These are phyloP conservation scores for Malassezia sympodialis DNA, from an alignment of 1,284 basidiomycete genomes.

Conservation along the genomic window DNA sequence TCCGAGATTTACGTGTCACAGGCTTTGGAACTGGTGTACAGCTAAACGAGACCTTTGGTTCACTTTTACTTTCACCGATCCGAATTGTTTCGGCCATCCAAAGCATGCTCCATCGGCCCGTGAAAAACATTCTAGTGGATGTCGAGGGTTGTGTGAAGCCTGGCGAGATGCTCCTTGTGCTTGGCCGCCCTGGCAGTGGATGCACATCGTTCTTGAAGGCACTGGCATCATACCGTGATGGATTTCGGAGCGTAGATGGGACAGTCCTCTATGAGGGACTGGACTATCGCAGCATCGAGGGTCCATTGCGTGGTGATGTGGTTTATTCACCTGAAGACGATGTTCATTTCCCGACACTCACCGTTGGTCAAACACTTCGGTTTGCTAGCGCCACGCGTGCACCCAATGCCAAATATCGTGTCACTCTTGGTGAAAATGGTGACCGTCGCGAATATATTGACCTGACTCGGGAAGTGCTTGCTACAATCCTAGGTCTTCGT, in stretches of 20 bases:
- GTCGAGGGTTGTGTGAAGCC: slow-evolving; percentile 50
- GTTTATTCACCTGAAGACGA: slow-evolving; percentile 35
- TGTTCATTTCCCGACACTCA: slow-evolving; percentile 28
- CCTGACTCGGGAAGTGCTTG: slow-evolving; percentile 23
- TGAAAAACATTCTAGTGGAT: slow-evolving; percentile 31
- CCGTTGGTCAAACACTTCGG: slow-evolving; percentile 30
- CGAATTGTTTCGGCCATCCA: slow-evolving; percentile 21
- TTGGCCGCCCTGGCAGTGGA: slow-evolving; percentile 55
- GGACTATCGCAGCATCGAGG: slow-evolving; percentile 55
- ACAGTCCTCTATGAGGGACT: slow-evolving; percentile 47
- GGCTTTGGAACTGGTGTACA: slow-evolving; percentile 30
- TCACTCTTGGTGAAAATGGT: slow-evolving; percentile 25
- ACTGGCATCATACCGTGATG: slow-evolving; percentile 53
- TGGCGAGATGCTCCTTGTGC: slow-evolving; percentile 56
- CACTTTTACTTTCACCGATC: slow-evolving; percentile 24
- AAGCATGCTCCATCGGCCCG: slow-evolving; percentile 24
- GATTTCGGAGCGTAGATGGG: slow-evolving; percentile 35
- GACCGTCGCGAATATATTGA: slow-evolving; percentile 33
- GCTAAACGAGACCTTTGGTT: slow-evolving; percentile 26
- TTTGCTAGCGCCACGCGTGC: slow-evolving; percentile 23
- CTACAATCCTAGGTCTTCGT: slow-evolving; percentile 41
- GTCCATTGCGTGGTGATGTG: slow-evolving; percentile 25
- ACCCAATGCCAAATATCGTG: slow-evolving; percentile 16
- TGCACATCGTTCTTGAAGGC: slow-evolving; percentile 57
- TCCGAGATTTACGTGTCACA: slow-evolving; percentile 30